Evolutionary conservation across 805 yeast species (phyloP).

Genomic region (Lipomyces chichibuensis): DNA sequence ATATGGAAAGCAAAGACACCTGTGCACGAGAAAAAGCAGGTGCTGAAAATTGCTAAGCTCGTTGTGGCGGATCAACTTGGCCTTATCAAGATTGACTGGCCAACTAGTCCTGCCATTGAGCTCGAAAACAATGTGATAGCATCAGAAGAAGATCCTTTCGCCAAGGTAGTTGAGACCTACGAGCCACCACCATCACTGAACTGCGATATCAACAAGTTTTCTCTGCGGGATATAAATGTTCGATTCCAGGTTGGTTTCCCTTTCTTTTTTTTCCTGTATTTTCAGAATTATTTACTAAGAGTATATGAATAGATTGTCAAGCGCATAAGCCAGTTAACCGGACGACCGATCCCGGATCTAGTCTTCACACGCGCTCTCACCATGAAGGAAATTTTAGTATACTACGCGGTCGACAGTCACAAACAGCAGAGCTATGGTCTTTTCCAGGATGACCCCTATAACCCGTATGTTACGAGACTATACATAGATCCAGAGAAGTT

Average conservation of each 20-base stretch:
- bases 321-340: slow-evolving; percentile 26
- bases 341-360: slow-evolving; percentile 29
- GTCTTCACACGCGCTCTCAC: slow-evolving; percentile 16
- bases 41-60: slow-evolving; percentile 17
- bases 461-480: slow-evolving; percentile 25
- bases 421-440: slow-evolving; percentile 22
- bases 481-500: slow-evolving; percentile 23
- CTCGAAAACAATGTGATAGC: neutral
- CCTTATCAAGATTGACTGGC: slow-evolving; percentile 20
- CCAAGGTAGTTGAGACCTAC: slow-evolving; percentile 11
- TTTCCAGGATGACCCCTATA: slow-evolving; percentile 27
- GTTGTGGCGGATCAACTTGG: slow-evolving; percentile 26
- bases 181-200: slow-evolving; percentile 9
- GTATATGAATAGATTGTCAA: slow-evolving; percentile 14
- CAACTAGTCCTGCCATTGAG: slow-evolving; percentile 6
- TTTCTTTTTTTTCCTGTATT: neutral
- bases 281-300: neutral
- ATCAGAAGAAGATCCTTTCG: neutral
- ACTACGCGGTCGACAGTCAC: slow-evolving; percentile 19
- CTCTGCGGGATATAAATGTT: slow-evolving; percentile 14
- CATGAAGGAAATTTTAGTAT: slow-evolving; percentile 17
- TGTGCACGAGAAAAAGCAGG: slow-evolving; percentile 10
- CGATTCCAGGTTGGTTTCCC: slow-evolving; percentile 19
- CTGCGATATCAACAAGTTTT: slow-evolving; percentile 1
- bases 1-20: slow-evolving; percentile 20